Base-by-base conservation (phyloP, 2,329 filamentous ascomycete species). In the Plectosphaerella plurivora region DNA sequence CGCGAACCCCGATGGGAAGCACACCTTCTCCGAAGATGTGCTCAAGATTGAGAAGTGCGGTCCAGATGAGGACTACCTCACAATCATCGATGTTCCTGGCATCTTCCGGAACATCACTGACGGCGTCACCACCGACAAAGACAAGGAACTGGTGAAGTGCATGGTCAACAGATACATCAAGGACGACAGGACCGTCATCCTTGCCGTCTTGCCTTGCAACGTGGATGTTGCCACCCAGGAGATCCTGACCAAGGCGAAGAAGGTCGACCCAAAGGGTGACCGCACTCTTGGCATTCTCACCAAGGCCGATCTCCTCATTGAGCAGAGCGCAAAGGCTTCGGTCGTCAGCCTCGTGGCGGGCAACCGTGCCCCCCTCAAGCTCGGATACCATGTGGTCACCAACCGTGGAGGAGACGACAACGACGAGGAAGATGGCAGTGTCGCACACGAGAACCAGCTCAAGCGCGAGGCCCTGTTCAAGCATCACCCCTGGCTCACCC, bases 271-370 rank as follows among this genome's bases (percentile, higher is more conserved):
- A 0, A 52, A 57, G 4, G 71, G 73, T 0, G 55, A 60, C 33
- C 61, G 74, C 41, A 77, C 73, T 0, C 50, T 78, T 1, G 72
- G 72, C 1, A 65, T 78, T 3, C 60, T 79, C 1, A 79, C 75
- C 0, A 78, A 78, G 55, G 71, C 73, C 0, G 74, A 79, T 51
- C 63, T 73, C 1, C 66, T 76, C 41, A 25, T 33, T 33, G 28
- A 64, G 41, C 45, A 46, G 0, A 60, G 55, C 12, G 61, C 54
- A 0, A 54, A 61, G 1, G 50, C 49, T 4, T 54, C 52, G 6
- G 53, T 55, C 2, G 53, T 56, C 37, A 50, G 55, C 9, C 45
- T 63, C 0, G n/a, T 63, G 1, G 22, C 42, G 2, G 59, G 60
- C 5, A 53, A 57, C n/a, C 49, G 55, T 2, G 53, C 55, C 9